These are phyloP conservation scores for Fragilariopsis cylindrus DNA, from an alignment of 108 stramenopile species.

Conservation along the genomic window DNA sequence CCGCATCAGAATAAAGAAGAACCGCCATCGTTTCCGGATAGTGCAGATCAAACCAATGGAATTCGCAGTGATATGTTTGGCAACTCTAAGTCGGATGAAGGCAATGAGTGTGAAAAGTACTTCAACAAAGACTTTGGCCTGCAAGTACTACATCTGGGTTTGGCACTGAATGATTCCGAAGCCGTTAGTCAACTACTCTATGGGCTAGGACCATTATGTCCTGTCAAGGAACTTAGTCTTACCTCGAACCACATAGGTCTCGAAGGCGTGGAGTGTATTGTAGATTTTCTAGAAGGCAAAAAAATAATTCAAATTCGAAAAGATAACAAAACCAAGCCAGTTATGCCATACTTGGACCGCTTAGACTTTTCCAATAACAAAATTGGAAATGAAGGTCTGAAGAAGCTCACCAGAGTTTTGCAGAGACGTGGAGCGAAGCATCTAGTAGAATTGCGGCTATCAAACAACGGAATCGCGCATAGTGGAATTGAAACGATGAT, in stretches of 20 bases:
- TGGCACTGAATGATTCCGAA: constrained; percentile 54
- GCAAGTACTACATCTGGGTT: constrained; percentile 71
- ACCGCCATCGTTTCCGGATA: neutral
- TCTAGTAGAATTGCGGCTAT: constrained; percentile 70
- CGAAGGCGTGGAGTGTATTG: constrained; percentile 53
- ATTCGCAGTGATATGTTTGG: constrained; percentile 33
- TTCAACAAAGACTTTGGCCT: constrained; percentile 50
- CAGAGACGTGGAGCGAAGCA: constrained; percentile 52
- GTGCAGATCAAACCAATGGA: constrained; percentile 34
- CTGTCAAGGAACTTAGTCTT: constrained; percentile 72
- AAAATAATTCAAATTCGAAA: constrained; percentile 12
- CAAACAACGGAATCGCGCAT: constrained; percentile 69
- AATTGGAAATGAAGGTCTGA: constrained; percentile 77
- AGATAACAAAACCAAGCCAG: constrained; percentile 27
- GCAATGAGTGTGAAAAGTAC: constrained; percentile 24
- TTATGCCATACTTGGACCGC: constrained; percentile 73
- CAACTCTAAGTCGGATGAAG: neutral
- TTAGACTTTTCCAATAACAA: constrained; percentile 83
- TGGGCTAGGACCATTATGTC: constrained; percentile 65
- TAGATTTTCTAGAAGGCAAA: constrained; percentile 71
- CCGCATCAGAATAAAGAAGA: constrained; percentile 18
- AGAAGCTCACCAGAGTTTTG: constrained; percentile 69
- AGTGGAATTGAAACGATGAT: constrained; percentile 81
- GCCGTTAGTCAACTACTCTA: constrained; percentile 53
- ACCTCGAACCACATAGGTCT: constrained; percentile 76